phyloP scores from a whole-genome alignment of 208 protist genomes.

The Phytomonas sp. region DNA sequence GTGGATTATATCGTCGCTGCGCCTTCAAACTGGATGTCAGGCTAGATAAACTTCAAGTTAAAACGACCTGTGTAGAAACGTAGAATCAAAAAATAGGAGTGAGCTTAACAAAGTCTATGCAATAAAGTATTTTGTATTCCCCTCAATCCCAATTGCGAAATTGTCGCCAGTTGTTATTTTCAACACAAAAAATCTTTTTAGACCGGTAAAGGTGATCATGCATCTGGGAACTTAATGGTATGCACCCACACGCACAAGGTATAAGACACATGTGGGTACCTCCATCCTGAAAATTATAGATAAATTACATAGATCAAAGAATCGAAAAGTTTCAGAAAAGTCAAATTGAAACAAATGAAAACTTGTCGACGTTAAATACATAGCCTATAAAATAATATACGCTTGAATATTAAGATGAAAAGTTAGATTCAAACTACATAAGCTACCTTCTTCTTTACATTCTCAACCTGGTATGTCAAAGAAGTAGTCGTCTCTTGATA shows the following conservation, averaged over 20 bases:
- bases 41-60: slow-evolving; percentile 14
- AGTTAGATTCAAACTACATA: slow-evolving; percentile 19
- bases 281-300: slow-evolving; percentile 4
- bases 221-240: slow-evolving; percentile 3
- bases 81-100: slow-evolving; percentile 6
- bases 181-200: background rate
- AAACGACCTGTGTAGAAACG: background rate
- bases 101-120: background rate
- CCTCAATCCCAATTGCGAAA: background rate
- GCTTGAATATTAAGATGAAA: background rate
- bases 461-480: background rate
- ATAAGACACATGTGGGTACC: background rate
- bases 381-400: background rate
- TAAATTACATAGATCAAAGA: slow-evolving; percentile 10
- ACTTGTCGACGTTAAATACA: slow-evolving; percentile 7
- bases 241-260: background rate
- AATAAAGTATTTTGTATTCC: background rate
- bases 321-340: slow-evolving; percentile 10
- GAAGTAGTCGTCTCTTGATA: background rate
- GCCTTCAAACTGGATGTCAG: background rate
- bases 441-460: slow-evolving; percentile 1
- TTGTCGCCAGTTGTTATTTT: background rate
- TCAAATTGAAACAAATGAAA: background rate
- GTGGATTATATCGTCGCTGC: slow-evolving; percentile 1
- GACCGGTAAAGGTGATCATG: slow-evolving; percentile 2